Evolutionary conservation across 1,284 basidiomycete genomes (phyloP).

Genomic region (Trichosporon faecale): DNA sequence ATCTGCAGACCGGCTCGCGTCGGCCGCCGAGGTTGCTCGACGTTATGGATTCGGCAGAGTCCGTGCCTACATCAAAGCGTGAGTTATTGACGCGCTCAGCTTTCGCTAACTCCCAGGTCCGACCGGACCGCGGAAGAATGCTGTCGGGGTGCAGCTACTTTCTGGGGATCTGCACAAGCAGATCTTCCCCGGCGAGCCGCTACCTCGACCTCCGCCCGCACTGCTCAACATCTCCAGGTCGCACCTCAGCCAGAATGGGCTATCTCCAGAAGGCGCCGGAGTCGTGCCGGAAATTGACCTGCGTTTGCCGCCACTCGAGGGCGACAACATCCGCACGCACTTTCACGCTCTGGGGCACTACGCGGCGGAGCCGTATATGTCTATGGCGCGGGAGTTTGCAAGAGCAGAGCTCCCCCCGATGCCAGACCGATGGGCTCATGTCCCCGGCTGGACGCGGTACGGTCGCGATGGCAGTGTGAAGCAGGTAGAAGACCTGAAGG

Average conservation of each 20-base stretch:
- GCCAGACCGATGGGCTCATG: slow-evolving; percentile 68
- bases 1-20: background rate
- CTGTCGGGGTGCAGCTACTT: slow-evolving; percentile 88
- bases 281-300: slow-evolving; percentile 74
- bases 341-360: slow-evolving; percentile 75
- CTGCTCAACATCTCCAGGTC: slow-evolving; percentile 72
- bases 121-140: slow-evolving; percentile 60
- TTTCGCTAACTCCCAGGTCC: background rate
- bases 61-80: background rate
- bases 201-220: slow-evolving; percentile 62
- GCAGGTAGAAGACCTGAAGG: slow-evolving; percentile 54
- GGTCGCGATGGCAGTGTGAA: slow-evolving; percentile 35
- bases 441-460: slow-evolving; percentile 91
- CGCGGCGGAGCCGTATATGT: slow-evolving; percentile 76
- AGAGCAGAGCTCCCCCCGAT: slow-evolving; percentile 59
- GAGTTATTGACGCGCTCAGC: background rate
- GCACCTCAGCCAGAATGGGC: slow-evolving; percentile 74
- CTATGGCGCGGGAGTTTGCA: slow-evolving; percentile 67
- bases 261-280: slow-evolving; percentile 76
- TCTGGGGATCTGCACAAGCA: slow-evolving; percentile 75
- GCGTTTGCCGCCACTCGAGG: slow-evolving; percentile 79
- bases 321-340: slow-evolving; percentile 79
- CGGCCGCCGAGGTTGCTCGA: slow-evolving; percentile 8
- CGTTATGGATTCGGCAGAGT: background rate
- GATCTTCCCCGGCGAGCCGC: slow-evolving; percentile 70